phyloP scores from a whole-genome alignment of 2,329 filamentous ascomycete genomes.

The Colletotrichum nymphaeae region DNA sequence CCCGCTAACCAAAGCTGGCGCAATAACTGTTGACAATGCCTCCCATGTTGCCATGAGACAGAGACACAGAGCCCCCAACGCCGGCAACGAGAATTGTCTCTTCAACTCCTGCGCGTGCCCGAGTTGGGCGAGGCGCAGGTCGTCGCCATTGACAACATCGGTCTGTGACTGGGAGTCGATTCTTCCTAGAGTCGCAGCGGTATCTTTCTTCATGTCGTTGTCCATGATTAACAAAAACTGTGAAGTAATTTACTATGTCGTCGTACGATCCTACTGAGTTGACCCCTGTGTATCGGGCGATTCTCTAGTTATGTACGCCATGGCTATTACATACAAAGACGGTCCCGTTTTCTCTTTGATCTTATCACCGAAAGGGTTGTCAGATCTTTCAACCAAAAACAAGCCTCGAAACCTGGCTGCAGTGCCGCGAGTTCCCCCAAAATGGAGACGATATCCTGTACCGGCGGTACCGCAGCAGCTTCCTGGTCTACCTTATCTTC shows the following conservation, averaged over 20 bases:
- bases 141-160: constrained; percentile 2
- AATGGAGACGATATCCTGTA: constrained; percentile 12
- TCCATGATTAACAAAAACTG: constrained; percentile 6
- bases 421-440: background rate
- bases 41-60: constrained; percentile 65
- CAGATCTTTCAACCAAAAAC: background rate
- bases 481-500: constrained; percentile 15
- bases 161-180: constrained; percentile 5
- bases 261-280: background rate
- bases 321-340: background rate
- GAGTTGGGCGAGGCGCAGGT: constrained; percentile 41
- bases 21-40: constrained; percentile 57
- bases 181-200: background rate
- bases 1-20: constrained; percentile 55
- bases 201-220: constrained; percentile 28
- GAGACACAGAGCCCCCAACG: constrained; percentile 55
- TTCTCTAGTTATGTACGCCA: constrained; percentile 25
- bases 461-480: background rate
- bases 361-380: constrained; percentile 7
- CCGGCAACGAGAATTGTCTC: constrained; percentile 53
- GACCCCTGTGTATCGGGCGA: constrained; percentile 11
- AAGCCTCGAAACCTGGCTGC: background rate
- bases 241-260: background rate
- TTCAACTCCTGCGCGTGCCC: constrained; percentile 45
- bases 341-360: background rate